These are phyloP conservation scores for Ambrosia hybrid DNA, from an alignment of 140 eudicot genomes.

Conservation along the genomic window DNA sequence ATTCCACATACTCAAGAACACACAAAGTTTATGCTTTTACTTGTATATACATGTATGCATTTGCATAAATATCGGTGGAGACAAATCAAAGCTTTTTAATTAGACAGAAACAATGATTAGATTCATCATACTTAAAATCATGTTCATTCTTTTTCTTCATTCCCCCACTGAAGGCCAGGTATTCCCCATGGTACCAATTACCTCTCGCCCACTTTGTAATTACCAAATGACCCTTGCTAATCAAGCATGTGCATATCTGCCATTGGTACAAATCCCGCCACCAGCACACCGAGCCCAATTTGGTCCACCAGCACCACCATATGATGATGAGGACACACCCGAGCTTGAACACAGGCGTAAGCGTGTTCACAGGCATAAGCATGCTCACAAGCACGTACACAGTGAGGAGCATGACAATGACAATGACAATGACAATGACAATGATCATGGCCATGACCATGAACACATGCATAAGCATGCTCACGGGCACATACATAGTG, in stretches of 20 bases:
- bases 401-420: slow-evolving; percentile 23
- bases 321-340: slow-evolving; percentile 21
- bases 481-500: too few species aligned
- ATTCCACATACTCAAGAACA: slow-evolving; percentile 44
- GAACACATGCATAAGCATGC: background rate
- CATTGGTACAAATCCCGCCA: slow-evolving; percentile 53
- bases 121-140: slow-evolving; percentile 23
- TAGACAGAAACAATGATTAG: slow-evolving; percentile 42
- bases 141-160: slow-evolving; percentile 36
- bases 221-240: slow-evolving; percentile 67
- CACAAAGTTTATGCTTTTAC: slow-evolving; percentile 51
- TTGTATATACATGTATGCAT: slow-evolving; percentile 21
- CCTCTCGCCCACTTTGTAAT: slow-evolving; percentile 62
- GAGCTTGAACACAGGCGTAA: slow-evolving; percentile 20
- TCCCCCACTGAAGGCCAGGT: slow-evolving; percentile 39
- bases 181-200: slow-evolving; percentile 30
- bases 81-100: slow-evolving; percentile 13
- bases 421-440: slow-evolving; percentile 3
- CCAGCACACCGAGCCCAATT: slow-evolving; percentile 52
- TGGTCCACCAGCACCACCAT: slow-evolving; percentile 29
- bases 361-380: slow-evolving; percentile 16
- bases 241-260: slow-evolving; percentile 62
- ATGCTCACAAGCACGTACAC: slow-evolving; percentile 24
- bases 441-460: background rate
- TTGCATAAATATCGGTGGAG: slow-evolving; percentile 35